Percentiles rank a stretch among this genome's conserved stretches.
phyloP scores from a whole-genome alignment of 129 eudicot genomes.

The Flaveria bidentis region DNA sequence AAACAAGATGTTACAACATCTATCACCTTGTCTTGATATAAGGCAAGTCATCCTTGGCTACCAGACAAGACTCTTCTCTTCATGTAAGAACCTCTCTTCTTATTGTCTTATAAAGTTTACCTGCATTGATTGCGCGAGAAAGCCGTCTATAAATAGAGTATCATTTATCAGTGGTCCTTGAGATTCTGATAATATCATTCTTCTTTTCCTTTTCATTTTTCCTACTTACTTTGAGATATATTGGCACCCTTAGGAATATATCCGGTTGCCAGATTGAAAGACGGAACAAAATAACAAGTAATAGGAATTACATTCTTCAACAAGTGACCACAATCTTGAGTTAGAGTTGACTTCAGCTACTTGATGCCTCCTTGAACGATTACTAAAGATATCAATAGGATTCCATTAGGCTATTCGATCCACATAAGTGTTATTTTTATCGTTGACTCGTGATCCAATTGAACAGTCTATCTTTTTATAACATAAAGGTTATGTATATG shows the following conservation, averaged over 20 bases:
- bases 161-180: neutral
- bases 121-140: neutral
- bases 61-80: slow-evolving; percentile 34
- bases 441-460: no score
- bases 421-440: neutral
- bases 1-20: slow-evolving; percentile 9
- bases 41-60: slow-evolving; percentile 41
- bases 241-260: neutral
- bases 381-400: neutral
- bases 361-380: slow-evolving; percentile 17
- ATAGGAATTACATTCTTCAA: slow-evolving; percentile 16
- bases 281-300: neutral
- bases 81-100: slow-evolving; percentile 27
- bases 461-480: no score
- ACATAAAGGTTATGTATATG: neutral
- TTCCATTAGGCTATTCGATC: neutral
- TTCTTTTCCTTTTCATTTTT: slow-evolving; percentile 18
- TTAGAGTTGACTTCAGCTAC: slow-evolving; percentile 26
- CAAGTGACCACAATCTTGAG: slow-evolving; percentile 9
- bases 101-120: neutral
- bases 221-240: neutral
- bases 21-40: slow-evolving; percentile 23
- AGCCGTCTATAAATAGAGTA: slow-evolving; percentile 25
- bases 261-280: slow-evolving; percentile 12
- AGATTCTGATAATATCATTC: neutral